phyloP scores from a whole-genome alignment of 257 asterid genomes.

The Anisodus tanguticus region DNA sequence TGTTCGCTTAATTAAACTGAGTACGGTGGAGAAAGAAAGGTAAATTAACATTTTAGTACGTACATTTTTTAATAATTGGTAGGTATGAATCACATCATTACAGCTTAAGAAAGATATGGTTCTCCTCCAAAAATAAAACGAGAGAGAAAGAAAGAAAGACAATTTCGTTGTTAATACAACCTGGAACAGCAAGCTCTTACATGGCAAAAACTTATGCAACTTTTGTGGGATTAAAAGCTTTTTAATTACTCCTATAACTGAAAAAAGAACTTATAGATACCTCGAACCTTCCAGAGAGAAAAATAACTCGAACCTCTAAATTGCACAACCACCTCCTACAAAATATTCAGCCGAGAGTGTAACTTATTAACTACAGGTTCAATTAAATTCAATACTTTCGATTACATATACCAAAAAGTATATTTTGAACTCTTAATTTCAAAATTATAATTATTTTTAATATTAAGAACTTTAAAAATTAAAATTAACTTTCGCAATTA shows the following conservation, averaged over 20 bases:
- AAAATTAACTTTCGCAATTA: no score
- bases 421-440: no score
- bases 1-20: no score
- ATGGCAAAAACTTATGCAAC: background rate
- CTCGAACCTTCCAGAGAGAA: background rate
- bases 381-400: no score
- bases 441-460: no score
- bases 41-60: no score
- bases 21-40: no score
- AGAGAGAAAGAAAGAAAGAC: background rate
- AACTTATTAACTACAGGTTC: no score
- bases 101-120: constrained; percentile 33
- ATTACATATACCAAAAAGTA: no score
- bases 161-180: constrained; percentile 30
- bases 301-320: background rate
- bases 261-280: background rate
- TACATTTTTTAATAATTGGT: constrained; percentile 25
- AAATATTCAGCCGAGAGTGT: no score
- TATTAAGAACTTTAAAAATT: no score
- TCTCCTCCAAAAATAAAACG: background rate
- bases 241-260: background rate
- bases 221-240: background rate
- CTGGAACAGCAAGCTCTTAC: constrained; percentile 20
- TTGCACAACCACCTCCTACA: no score
- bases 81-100: constrained; percentile 42